Base-by-base conservation (phyloP, 129 eudicot species). In the Arctium minus region DNA sequence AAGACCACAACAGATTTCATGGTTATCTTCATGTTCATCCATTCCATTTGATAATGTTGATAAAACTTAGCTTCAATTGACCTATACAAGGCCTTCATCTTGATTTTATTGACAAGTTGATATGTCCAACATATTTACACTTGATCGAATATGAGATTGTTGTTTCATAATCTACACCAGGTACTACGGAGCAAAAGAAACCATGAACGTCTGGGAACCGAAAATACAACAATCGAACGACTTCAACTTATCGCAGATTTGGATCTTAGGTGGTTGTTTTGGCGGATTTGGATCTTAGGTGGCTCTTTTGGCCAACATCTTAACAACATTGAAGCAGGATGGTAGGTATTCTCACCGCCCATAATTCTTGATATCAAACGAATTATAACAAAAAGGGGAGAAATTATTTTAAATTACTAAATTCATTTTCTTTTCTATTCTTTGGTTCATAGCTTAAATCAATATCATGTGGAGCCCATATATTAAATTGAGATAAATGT, bases 281-380 rank as follows among this genome's bases (percentile, higher is more conserved):
- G 27, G 27, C 27, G 0, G 27, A 22, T 22, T 22, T 22, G 27
- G 27, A 22, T 22, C 27, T 22, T 22, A 22, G 27, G 27, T 22
- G 99, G 99, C 80, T 96, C 97, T 39, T 95, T 95, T 83, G 98
- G 97, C 80, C 91, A 92, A 87, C 97, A 95, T 89, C 97, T 95
- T 69, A 95, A 95, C 92, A 93, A 97, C 92, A 96, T 96, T 84
- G 97, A 95, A 93, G 97, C 99, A 81, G 99, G 99, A 83, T 95
- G 99, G 99, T 97, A 92, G 97, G 99, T 96, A 82, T 36, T 37
- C 65, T 77, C 70, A 75, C 22, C 56, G 37, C 42, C 6, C 79
- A 10, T n/a, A 4, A 13, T 77, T 73, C 39, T 75, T 76, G 44
- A 35, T 70, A 60, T 22, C 27, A 22, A 22, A 22, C 27, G 27